Base-by-base conservation (phyloP, 305 asterid genomes). In the Fraxinus paxiana region DNA sequence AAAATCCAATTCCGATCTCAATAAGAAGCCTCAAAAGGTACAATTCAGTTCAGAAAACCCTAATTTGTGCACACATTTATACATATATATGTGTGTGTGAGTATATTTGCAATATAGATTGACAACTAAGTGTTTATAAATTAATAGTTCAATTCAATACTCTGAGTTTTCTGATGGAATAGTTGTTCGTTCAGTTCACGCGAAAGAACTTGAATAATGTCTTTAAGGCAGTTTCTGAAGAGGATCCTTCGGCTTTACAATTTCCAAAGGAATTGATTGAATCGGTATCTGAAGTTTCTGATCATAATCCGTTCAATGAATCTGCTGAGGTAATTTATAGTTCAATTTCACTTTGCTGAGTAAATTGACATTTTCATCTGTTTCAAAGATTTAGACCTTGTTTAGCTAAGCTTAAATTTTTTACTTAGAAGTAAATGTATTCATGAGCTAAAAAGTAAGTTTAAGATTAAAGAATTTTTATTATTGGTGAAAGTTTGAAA, bases 11-110 rank as follows among this genome's bases (percentile, higher is more conserved):
- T 48, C 89, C 26, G 92, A 89, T 80, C 89, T 82, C 78, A 67
- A 51, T 35, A 86, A 61, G 83, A 90, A 87, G 85, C 46, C 10
- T 67, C 89, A 82, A 24, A 92, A 91, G 92, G 93, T 91, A 75
- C 30, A 74, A 51, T 81, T 61, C 18, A 3, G 2, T 6, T 70
- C 22, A 1, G 12, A 34, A 41, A 70, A 48, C 67, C n/a, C 2
- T 20, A 26, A 54, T 15, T 48, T 4, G 3, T 41, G 4, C 1
- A 1, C 33, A 2, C 24, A 2, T 43, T 43, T 35, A 35, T 24
- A 46, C 24, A 6, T n/a, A 24, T 69, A 4, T 6, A 38, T 31
- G 4, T 6, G 30, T 28, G 6, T 56, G 34, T 28, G 6, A 18
- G 34, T 73, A 54, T 33, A 35, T 35, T 69, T 13, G 24, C 34